phyloP scores from a whole-genome alignment of 176 grass and related monocot genomes.

The Cenchrus americanus region DNA sequence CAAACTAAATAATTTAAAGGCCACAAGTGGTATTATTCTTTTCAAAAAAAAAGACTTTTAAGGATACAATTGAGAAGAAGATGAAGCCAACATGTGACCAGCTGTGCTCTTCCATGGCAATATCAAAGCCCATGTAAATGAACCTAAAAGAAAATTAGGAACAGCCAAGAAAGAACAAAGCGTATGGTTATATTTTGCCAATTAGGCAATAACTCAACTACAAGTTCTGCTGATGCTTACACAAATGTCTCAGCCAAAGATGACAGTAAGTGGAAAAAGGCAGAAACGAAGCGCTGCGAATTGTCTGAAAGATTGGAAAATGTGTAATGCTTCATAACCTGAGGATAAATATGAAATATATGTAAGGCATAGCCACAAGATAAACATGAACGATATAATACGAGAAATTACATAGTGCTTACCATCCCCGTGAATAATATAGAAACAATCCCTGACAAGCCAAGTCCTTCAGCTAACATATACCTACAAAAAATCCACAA shows the following conservation, averaged over 20 bases:
- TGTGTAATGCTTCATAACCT: conserved; percentile 99
- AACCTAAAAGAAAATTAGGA: conserved; percentile 60
- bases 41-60: conserved; percentile 21
- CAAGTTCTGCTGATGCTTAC: conserved; percentile 58
- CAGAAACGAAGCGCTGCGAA: conserved; percentile 84
- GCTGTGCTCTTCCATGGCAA: conserved; percentile 99
- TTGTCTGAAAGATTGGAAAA: conserved; percentile 98
- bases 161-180: conserved; percentile 13
- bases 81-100: conserved; percentile 98
- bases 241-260: conserved; percentile 99
- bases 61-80: conserved; percentile 99
- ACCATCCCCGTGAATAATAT: conserved; percentile 99
- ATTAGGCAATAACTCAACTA: conserved; percentile 17
- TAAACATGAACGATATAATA: conserved; percentile 26
- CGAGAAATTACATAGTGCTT: conserved; percentile 46
- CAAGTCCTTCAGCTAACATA: conserved; percentile 99
- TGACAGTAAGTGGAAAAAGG: conserved; percentile 95
- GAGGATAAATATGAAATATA: conserved; percentile 43
- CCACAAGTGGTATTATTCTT: conserved; percentile 11
- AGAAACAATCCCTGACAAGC: conserved; percentile 96
- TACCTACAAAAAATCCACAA: conserved; percentile 62
- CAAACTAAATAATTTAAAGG: conserved; percentile 17
- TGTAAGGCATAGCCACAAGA: conserved; percentile 15
- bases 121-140: conserved; percentile 99
- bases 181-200: not conserved